Conservation (phyloP, 352 stramenopile species). For the Globisporangium carolinianum region DNA sequence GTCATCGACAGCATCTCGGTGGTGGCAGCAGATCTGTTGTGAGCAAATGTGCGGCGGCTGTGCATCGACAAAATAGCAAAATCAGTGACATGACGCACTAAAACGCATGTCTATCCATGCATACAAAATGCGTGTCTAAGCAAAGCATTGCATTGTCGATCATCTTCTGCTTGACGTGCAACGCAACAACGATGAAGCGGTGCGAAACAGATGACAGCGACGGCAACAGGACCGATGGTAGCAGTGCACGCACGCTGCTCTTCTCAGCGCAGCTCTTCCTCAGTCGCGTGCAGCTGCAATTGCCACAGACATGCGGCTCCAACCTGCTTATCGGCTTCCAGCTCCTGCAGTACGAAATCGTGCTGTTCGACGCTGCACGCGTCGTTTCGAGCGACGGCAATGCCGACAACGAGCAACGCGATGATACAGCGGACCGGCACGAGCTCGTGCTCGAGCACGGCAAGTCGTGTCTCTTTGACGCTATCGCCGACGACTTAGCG, state of each 20-base stretch:
- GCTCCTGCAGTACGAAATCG: constrained; percentile 43
- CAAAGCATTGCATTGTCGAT: too few species aligned
- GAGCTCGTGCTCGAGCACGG: constrained; percentile 19
- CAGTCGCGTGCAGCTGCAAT: constrained; percentile 10
- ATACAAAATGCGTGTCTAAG: neutral
- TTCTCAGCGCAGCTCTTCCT: constrained; percentile 44
- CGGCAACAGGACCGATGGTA: neutral
- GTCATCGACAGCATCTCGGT: constrained; percentile 2
- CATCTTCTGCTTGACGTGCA: too few species aligned
- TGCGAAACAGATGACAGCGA: neutral
- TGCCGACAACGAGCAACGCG: neutral
- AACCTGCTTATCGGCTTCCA: constrained; percentile 34
- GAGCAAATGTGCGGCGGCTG: neutral
- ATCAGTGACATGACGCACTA: too few species aligned
- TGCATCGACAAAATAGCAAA: too few species aligned
- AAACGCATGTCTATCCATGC: too few species aligned
- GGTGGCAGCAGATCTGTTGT: neutral
- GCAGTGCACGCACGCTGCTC: constrained; percentile 13
- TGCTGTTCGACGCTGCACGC: constrained; percentile 27
- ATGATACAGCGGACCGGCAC: neutral
- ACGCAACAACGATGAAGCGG: too few species aligned
- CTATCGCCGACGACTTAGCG: constrained; percentile 16
- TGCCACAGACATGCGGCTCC: neutral
- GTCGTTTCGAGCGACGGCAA: neutral
- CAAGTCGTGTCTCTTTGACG: constrained; percentile 51